Base-by-base conservation (phyloP, 2,329 filamentous ascomycete genomes). In the Apiospora malaysiana region DNA sequence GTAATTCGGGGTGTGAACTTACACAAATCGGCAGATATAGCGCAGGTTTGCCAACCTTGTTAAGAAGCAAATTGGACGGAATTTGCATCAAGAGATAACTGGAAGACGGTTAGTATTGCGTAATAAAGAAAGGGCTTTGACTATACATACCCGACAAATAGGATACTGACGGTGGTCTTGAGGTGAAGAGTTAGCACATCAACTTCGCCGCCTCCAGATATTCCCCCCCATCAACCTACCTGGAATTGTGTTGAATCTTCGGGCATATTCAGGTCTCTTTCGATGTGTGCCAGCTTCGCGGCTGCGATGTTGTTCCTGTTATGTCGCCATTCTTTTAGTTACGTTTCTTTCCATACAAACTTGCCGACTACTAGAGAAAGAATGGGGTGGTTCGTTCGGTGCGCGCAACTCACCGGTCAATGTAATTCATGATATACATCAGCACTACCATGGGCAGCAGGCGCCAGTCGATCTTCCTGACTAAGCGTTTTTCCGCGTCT, bases 371-470 rank as follows among this genome's bases (percentile, higher is more conserved):
- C 32, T 32, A 21, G 14, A 18, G 16, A 21, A 21, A 18, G 43
- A 6, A 2, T 42, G 8, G 9, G 18, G 14, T 25, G 3, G 40
- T 6, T 25, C 63, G 18, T 63, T 40, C 21, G 14, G 6, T 23
- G 49, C 23, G 51, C 56, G 32, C 56, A 75, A 75, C 40, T 77
- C 45, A 79, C 79, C 76, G 76, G 59, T 90, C 88, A 16, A 92
- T 81, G 77, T 91, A 92, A 75, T 92, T 92, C 82, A 92, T 83
- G 74, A 92, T 90, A 74, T 92, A 93, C 85, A 93, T 92, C 66
- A 93, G 75, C 69, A 93, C 88, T 56, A 93, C 83, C 81, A 90
- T 90, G 0, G 91, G 91, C 75, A 94, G 82, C 42, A 93, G 78
- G 68, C 90, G 83, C 10, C 87, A 74, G 77, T 94, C 92, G 69